Base-by-base conservation (phyloP, 331 rosid species). In the Prunus yedoensis region DNA sequence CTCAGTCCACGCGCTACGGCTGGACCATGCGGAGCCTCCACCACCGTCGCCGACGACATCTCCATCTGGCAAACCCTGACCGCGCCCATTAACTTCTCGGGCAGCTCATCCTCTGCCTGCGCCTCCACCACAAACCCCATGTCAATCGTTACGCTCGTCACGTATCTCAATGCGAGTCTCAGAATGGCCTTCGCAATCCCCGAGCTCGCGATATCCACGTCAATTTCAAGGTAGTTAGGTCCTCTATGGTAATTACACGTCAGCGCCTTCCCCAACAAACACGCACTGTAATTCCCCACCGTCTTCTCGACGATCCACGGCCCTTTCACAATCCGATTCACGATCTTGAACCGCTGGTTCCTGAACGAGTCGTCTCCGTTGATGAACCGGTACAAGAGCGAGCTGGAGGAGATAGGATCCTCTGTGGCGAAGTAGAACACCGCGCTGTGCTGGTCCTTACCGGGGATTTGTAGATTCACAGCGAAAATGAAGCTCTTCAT, bases 61-160 rank as follows among this genome's bases (percentile, higher is more conserved):
- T 93, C 93, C 91, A 91, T 89, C 86, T 93, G 94, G 77, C 88
- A 87, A 30, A 93, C 86, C 90, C 98, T 84, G 41, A 91, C 88
- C 1, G 97, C 96, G 3, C 98, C 98, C 17, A 91, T 63, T 38
- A 93, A 77, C 23, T 73, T 85, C 81, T 93, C 98, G 53, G n/a
- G 98, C 64, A 93, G 66, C 87, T 93, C 98, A 54, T 88, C 96
- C 82, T 91, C 91, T 17, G 90, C 65, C 79, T 88, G 97, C 32
- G 93, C 91, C 77, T 93, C 98, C 81, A 91, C 96, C 32, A 93
- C 80, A 51, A 93, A 93, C 17, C 98, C 97, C 96, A 93, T 91
- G 56, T 93, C 96, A 69, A 91, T 86, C n/a, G 91, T 84, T 13
- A 93, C 93, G 87, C 82, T 87, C 21, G 97, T 91, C 73, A 93